A percentile compares a stretch with the other conserved stretches of the same genome.
Conservation (phyloP, 2,329 filamentous ascomycete species). For the Nemania sp. region DNA sequence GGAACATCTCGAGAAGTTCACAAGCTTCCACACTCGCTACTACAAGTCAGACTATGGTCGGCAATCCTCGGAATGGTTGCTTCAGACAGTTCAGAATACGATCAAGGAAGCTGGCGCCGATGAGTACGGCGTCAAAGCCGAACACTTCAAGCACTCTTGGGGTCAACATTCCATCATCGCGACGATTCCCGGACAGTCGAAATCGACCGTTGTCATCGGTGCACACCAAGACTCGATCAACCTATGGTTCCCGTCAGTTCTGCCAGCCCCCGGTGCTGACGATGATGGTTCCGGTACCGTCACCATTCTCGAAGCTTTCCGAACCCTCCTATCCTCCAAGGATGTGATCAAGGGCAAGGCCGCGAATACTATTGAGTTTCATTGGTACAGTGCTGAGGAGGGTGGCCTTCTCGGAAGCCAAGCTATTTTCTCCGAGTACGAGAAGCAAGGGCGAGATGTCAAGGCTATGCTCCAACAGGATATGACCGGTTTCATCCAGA, state of each 20-base stretch:
- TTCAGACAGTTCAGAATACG: slow-evolving; percentile 71
- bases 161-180: slow-evolving; percentile 90
- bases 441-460: slow-evolving; percentile 71
- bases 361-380: slow-evolving; percentile 89
- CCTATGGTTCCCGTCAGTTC: slow-evolving; percentile 79
- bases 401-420: slow-evolving; percentile 72
- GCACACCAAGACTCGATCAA: slow-evolving; percentile 97
- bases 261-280: slow-evolving; percentile 89
- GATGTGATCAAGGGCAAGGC: slow-evolving; percentile 71
- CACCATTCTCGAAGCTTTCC: slow-evolving; percentile 89
- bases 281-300: slow-evolving; percentile 93
- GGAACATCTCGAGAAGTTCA: slow-evolving; percentile 76
- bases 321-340: slow-evolving; percentile 74
- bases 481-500: slow-evolving; percentile 90
- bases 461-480: slow-evolving; percentile 99
- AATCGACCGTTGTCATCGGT: slow-evolving; percentile 85
- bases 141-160: slow-evolving; percentile 82
- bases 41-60: slow-evolving; percentile 78
- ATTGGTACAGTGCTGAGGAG: slow-evolving; percentile 83
- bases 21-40: slow-evolving; percentile 79
- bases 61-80: slow-evolving; percentile 86
- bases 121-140: slow-evolving; percentile 66
- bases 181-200: slow-evolving; percentile 81
- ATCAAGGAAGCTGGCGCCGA: slow-evolving; percentile 72
- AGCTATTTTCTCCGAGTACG: slow-evolving; percentile 83